Evolutionary conservation across 441 rosid genomes (phyloP).

Genomic region (Dalechampia spathulata): DNA sequence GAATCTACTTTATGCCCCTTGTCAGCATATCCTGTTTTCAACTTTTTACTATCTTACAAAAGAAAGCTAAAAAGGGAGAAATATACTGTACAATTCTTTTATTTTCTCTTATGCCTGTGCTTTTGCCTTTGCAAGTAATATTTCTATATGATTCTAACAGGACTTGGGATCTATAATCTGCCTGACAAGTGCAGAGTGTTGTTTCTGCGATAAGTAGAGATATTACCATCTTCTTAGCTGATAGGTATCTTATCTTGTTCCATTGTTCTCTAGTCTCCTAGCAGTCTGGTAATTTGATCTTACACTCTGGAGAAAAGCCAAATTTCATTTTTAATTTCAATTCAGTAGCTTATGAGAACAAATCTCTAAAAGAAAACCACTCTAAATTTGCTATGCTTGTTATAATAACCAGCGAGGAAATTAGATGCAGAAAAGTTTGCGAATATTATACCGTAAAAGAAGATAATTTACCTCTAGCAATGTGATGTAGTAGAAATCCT

Average conservation of each 20-base stretch:
- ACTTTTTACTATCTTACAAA: no score
- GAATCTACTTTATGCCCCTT: no score
- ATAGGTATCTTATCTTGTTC: slow-evolving; percentile 12
- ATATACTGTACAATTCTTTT: not conserved
- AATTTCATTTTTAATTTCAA: not conserved
- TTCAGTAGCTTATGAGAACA: not conserved
- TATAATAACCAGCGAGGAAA: not conserved
- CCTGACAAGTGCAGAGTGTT: not conserved
- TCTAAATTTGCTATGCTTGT: not conserved
- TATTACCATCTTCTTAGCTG: slow-evolving; percentile 4
- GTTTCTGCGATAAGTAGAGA: not conserved
- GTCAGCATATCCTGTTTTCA: no score
- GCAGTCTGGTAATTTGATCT: slow-evolving; percentile 43
- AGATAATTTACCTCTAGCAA: slow-evolving; percentile 62
- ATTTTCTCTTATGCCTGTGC: not conserved
- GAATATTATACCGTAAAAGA: not conserved
- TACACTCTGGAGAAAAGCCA: slow-evolving; percentile 45
- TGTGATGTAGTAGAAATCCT: slow-evolving; percentile 89
- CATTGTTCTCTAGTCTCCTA: slow-evolving; percentile 24
- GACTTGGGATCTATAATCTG: not conserved
- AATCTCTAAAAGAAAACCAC: no score
- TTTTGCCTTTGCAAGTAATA: not conserved
- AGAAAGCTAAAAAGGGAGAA: no score
- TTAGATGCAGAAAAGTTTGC: not conserved
- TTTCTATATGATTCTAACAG: not conserved